These are phyloP conservation scores for Coemansia sp. DNA, from an alignment of 192 early-diverging fungal genomes.

Conservation along the genomic window DNA sequence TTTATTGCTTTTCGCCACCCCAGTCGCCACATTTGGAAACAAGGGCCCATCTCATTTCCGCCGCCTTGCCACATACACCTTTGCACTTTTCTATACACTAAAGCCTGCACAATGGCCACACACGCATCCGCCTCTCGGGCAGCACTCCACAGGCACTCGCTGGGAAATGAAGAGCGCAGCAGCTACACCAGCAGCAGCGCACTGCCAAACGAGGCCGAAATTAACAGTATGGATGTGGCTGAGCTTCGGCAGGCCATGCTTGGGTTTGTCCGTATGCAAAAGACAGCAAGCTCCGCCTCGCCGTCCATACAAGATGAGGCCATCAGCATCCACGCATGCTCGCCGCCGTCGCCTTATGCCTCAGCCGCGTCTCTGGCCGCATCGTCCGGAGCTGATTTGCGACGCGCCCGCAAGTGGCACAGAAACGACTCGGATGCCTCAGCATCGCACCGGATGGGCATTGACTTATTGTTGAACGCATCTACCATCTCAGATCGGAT, in stretches of 20 bases:
- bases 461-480: constrained; percentile 48
- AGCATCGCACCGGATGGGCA: constrained; percentile 36
- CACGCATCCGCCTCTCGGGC: constrained; percentile 25
- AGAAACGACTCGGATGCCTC: constrained; percentile 20
- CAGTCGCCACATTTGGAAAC: constrained; percentile 15
- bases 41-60: constrained; percentile 3
- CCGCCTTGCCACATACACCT: background rate
- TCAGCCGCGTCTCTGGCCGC: constrained; percentile 21
- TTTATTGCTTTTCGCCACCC: constrained; percentile 1
- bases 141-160: constrained; percentile 18
- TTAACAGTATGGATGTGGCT: constrained; percentile 49
- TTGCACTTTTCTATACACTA: constrained; percentile 4
- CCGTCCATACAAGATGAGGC: constrained; percentile 12
- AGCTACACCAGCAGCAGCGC: constrained; percentile 7
- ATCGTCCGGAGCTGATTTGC: background rate
- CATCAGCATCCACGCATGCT: constrained; percentile 10
- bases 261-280: constrained; percentile 27
- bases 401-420: constrained; percentile 22
- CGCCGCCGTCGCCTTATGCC: constrained; percentile 24
- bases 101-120: constrained; percentile 19
- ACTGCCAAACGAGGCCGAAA: constrained; percentile 46
- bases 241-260: constrained; percentile 36
- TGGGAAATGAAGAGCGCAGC: constrained; percentile 2
- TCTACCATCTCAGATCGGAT: constrained; percentile 41
- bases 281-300: constrained; percentile 12